A percentile compares a stretch with the other conserved stretches of the same genome.
phyloP scores from a whole-genome alignment of 805 yeast genomes.

The Metschnikowia henanensis region DNA sequence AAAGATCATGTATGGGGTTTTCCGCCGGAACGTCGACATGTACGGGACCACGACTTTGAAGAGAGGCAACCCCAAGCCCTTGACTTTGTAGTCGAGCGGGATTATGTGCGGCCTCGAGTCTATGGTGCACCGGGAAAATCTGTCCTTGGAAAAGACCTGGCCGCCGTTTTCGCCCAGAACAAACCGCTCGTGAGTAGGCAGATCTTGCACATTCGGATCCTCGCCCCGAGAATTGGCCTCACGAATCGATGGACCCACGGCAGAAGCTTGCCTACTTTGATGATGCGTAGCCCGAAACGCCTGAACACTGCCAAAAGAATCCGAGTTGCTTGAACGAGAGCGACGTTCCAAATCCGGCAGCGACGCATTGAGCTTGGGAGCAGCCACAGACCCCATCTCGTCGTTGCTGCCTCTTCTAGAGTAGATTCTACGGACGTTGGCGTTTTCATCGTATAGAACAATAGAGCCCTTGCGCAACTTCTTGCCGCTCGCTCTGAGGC shows the following conservation, averaged over 20 bases:
- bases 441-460: slow-evolving; percentile 12
- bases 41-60: slow-evolving; percentile 37
- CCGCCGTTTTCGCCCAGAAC: not conserved
- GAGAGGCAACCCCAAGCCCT: slow-evolving; percentile 39
- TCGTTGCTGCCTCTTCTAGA: not conserved
- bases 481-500: slow-evolving; percentile 23
- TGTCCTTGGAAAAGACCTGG: not conserved
- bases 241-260: no score
- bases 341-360: no score
- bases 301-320: no score
- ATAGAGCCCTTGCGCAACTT: slow-evolving; percentile 23
- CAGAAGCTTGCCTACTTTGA: no score
- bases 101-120: slow-evolving; percentile 34
- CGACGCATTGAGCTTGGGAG: no score
- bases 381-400: not conserved
- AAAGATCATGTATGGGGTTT: slow-evolving; percentile 35
- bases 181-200: not conserved
- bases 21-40: slow-evolving; percentile 35
- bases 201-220: no score
- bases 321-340: no score
- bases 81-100: slow-evolving; percentile 30
- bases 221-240: no score
- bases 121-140: slow-evolving; percentile 12
- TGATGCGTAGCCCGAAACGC: no score
- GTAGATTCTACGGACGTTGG: slow-evolving; percentile 2